Conservation (phyloP, 805 yeast genomes). For the Zygoascus biomembranicola region DNA sequence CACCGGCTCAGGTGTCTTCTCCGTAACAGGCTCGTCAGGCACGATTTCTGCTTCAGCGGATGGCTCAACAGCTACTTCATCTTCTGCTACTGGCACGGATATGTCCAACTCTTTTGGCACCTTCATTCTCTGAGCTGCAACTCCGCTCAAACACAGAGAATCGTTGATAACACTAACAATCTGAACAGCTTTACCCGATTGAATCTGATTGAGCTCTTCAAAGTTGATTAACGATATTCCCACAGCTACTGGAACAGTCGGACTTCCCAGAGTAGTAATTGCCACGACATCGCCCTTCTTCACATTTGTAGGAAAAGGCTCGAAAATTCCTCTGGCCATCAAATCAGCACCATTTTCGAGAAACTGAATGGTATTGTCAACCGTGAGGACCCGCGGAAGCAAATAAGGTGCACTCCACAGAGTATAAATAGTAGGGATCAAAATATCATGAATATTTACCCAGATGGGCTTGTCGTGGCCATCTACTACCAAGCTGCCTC, state of each 20-base stretch:
- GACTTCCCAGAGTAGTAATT: conserved; percentile 53
- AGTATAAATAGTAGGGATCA: conserved; percentile 61
- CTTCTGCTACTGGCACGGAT: conserved; percentile 15
- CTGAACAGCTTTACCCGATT: conserved; percentile 66
- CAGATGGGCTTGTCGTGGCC: conserved; percentile 61
- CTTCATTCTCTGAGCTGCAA: conserved; percentile 32
- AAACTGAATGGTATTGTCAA: conserved; percentile 60
- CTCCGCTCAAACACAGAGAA: conserved; percentile 45
- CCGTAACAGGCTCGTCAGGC: conserved; percentile 1
- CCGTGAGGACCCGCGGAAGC: conserved; percentile 63
- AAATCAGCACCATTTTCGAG: conserved; percentile 67
- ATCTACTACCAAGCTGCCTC: conserved; percentile 60
- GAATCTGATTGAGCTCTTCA: conserved; percentile 20
- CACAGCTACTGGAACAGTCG: conserved; percentile 61
- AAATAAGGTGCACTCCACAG: conserved; percentile 62
- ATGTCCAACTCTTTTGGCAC: conserved; percentile 35
- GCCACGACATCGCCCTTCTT: conserved; percentile 58
- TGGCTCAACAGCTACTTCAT: conserved; percentile 6
- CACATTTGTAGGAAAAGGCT: conserved; percentile 46
- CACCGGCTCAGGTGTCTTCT: background rate
- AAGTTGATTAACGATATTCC: conserved; percentile 42
- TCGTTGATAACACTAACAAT: conserved; percentile 65
- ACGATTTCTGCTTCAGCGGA: conserved; percentile 7
- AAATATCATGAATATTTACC: conserved; percentile 47
- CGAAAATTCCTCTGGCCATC: conserved; percentile 38